These are phyloP conservation scores for Stylonectria norvegica DNA, from an alignment of 2,329 filamentous ascomycete species.

Conservation along the genomic window DNA sequence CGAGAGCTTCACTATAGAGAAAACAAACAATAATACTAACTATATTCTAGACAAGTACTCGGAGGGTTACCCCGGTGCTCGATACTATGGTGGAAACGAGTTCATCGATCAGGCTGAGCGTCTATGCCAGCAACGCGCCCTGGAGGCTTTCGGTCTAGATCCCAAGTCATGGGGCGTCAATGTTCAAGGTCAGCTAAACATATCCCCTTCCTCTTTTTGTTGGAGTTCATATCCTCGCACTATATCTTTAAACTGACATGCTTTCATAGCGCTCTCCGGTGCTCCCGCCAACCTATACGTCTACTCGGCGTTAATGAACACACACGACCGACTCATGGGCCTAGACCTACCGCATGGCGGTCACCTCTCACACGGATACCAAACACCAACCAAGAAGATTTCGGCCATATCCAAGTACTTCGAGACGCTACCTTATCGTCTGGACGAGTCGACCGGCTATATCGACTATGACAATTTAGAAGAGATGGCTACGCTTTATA, in stretches of 20 bases:
- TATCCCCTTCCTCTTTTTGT: neutral
- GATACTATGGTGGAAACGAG: conserved; percentile 96
- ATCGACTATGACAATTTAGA: conserved; percentile 95
- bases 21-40: neutral
- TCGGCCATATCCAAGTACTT: conserved; percentile 99
- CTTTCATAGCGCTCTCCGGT: conserved; percentile 67
- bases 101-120: conserved; percentile 90
- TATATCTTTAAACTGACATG: neutral
- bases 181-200: conserved; percentile 68
- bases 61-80: conserved; percentile 91
- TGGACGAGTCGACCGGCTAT: conserved; percentile 83
- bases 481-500: conserved; percentile 81
- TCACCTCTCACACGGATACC: conserved; percentile 94
- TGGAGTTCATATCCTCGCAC: neutral
- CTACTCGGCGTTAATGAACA: conserved; percentile 88
- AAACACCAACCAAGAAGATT: conserved; percentile 90
- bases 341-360: conserved; percentile 95
- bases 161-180: conserved; percentile 94
- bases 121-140: conserved; percentile 83
- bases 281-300: conserved; percentile 80
- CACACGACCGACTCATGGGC: conserved; percentile 95
- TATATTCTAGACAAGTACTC: conserved; percentile 80
- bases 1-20: neutral
- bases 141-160: conserved; percentile 82
- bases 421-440: conserved; percentile 91